Evolutionary conservation across 495 filamentous ascomycete species (phyloP), one percentile per base, ranked within the genome.

Genomic region (Amphirosellinia nigrospora): DNA sequence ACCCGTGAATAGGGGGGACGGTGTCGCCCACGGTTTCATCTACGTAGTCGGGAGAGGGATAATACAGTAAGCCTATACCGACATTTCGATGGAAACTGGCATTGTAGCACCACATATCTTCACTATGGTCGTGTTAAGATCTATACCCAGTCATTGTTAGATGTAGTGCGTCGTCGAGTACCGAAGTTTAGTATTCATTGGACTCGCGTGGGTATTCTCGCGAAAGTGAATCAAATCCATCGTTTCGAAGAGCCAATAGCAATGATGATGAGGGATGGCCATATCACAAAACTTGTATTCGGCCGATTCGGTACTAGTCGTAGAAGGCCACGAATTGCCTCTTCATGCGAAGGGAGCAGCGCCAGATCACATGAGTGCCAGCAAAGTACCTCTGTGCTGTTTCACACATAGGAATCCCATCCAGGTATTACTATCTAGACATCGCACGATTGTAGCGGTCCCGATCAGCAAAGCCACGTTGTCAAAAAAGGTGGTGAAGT

Each of bases 401-500:
- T 69, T 30, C 59, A 62, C 56, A 41, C 32, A 32, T 52, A 52
- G 46, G 26, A 34, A 53, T 65, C 46, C 41, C 58, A 21, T 16
- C 28, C 56, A 62, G 8, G 56, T 48, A 36, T 69, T 21, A 41
- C 34, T 50, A 19, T 10, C 13, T 36, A 30, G 39, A 36, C 41
- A 55, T 64, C 60, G 36, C 68, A 34, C 62, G 46, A 46, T 62
- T 32, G 19, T 32, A 39, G 30, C 52, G 64, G 69, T 71, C 74
- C 72, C 72, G 72, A 71, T 69, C 71, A 73, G 71, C 74, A 76
- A 76, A 76, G 76, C 76, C 76, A 78, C 76, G 73, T 78, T 73
- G 76, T 74, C 72, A 74, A 74, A 74, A 74, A 70, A 71, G 67
- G 70, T 50, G 68, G 71, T 73, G 61, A 68, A 78, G 76, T 74